Conservation (phyloP, 2,329 filamentous ascomycete genomes). For the Colletotrichum abscissum region DNA sequence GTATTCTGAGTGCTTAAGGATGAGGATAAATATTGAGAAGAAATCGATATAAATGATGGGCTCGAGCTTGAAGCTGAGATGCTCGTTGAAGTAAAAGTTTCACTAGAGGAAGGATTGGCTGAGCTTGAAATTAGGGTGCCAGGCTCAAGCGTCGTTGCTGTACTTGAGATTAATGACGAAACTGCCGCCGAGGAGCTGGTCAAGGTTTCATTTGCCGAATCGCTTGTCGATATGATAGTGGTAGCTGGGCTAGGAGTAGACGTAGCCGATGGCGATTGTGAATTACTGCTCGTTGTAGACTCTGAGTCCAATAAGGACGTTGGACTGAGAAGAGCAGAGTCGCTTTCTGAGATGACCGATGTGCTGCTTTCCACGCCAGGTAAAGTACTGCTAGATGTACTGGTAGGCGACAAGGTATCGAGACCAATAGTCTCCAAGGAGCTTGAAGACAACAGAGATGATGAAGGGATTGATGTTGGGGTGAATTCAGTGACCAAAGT, state of each 20-base stretch:
- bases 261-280: background rate
- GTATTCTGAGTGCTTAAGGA: no score
- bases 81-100: background rate
- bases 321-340: background rate
- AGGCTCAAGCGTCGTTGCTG: background rate
- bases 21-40: no score
- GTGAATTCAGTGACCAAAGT: background rate
- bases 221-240: background rate
- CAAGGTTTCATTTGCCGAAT: background rate
- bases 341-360: background rate
- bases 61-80: background rate
- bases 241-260: background rate
- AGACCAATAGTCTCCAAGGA: background rate
- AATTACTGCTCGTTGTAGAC: background rate
- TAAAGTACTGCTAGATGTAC: background rate
- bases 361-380: background rate
- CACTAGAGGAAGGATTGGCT: background rate
- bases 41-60: no score
- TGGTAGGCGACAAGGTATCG: background rate
- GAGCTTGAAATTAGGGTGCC: background rate
- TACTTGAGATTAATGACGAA: background rate
- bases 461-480: background rate
- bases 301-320: background rate
- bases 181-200: background rate
- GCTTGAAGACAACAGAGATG: background rate